Base-by-base conservation (phyloP, 176 grass and related monocot genomes). In the Pontederia paniculata region DNA sequence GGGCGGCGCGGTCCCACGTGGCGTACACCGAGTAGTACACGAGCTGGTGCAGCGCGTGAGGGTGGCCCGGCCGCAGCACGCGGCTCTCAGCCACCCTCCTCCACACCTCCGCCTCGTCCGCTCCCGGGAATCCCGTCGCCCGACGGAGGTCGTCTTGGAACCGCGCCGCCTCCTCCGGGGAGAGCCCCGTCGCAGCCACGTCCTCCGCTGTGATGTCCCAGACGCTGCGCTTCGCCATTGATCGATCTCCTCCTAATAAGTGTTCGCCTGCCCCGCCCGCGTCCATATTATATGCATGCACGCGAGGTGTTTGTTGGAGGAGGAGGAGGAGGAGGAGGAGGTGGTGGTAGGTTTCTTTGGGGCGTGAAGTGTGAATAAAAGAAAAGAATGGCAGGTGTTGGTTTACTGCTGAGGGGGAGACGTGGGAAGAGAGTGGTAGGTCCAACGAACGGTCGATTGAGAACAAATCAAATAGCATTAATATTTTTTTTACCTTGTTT, bases 31-130 rank as follows among this genome's bases (percentile, higher is more conserved):
- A 87, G 79, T 87, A 89, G 76, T 89, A 96, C 8, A 96, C 79
- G 43, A 96, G 85, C 82, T 81, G 91, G 63, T 96, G 85, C 63
- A 96, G 85, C 60, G 82, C 74, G 78, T 84, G 91, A 28, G 86
- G 91, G 76, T 89, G 85, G 56, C 83, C 91, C 63, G 85, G 82
- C 71, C 71, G 70, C 62, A 97, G 79, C 31, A 87, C n/a, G 53
- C 74, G 61, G 19, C 52, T 52, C 45, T 70, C 73, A 9, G 12
- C 51, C 17, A 72, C 74, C 9, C 68, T 78, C 50, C 19, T 48
- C 85, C 91, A 96, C 8, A 71, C 60, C 17, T 71, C 85, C 58
- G 83, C 69, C 51, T 83, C 80, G 42, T 22, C 64, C 0, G 76
- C 51, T 14, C 55, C 55, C 0, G 63, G 28, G 0, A 51, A 14